Percentiles rank a stretch among this genome's conserved stretches.
phyloP scores from a whole-genome alignment of 2,329 filamentous ascomycete genomes.

The Mariannaea sp. region DNA sequence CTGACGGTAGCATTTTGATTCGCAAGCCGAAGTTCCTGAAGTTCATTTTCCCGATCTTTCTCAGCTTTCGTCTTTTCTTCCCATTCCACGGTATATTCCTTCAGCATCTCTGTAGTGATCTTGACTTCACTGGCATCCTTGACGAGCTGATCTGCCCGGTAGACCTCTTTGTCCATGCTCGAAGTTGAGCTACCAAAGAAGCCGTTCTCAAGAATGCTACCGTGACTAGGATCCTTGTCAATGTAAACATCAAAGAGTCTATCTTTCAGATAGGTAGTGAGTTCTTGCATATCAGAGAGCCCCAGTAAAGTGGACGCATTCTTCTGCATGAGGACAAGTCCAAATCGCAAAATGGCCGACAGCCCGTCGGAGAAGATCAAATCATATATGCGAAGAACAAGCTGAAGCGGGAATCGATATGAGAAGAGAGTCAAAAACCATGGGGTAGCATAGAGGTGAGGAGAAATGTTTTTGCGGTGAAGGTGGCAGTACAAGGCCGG shows the following conservation, averaged over 20 bases:
- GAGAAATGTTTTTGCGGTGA: constrained; percentile 81
- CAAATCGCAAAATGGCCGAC: constrained; percentile 91
- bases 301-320: constrained; percentile 77
- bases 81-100: constrained; percentile 84
- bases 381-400: constrained; percentile 96
- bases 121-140: constrained; percentile 89
- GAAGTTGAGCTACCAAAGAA: constrained; percentile 94
- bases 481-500: constrained; percentile 95
- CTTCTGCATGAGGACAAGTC: constrained; percentile 94
- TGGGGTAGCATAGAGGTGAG: constrained; percentile 94
- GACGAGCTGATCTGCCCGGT: constrained; percentile 90
- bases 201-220: constrained; percentile 90
- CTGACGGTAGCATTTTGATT: constrained; percentile 72
- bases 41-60: constrained; percentile 79
- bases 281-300: constrained; percentile 88
- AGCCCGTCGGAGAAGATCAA: constrained; percentile 92
- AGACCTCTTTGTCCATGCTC: constrained; percentile 93
- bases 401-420: constrained; percentile 93
- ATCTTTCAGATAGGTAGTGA: constrained; percentile 92
- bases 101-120: constrained; percentile 81
- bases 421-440: constrained; percentile 99
- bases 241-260: constrained; percentile 96
- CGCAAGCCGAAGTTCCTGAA: constrained; percentile 71
- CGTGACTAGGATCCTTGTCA: constrained; percentile 89
- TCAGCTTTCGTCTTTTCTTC: constrained; percentile 86